A percentile compares a stretch with the other conserved stretches of the same genome.
These are phyloP conservation scores for Ascoidea tarda DNA, from an alignment of 805 yeast species.

Conservation along the genomic window DNA sequence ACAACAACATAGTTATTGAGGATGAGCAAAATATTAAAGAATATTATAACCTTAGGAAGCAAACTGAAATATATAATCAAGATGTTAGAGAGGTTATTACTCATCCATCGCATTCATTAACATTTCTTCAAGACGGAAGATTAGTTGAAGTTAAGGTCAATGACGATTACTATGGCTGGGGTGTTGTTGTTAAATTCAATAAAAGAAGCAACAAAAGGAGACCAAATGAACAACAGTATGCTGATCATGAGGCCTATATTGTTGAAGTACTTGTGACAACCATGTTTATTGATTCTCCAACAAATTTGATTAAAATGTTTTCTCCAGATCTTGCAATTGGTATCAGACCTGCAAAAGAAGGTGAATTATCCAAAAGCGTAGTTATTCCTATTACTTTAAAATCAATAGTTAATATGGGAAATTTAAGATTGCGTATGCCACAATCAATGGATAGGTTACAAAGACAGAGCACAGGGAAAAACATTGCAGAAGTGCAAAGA, in stretches of 20 bases:
- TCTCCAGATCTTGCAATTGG: constrained; percentile 78
- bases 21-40: constrained; percentile 67
- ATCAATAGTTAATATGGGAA: constrained; percentile 63
- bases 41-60: constrained; percentile 69
- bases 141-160: constrained; percentile 49
- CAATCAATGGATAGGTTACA: constrained; percentile 53
- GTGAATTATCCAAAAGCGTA: constrained; percentile 60
- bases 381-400: constrained; percentile 75
- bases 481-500: constrained; percentile 65
- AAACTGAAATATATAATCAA: constrained; percentile 51
- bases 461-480: constrained; percentile 49
- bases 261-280: constrained; percentile 73
- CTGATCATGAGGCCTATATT: constrained; percentile 83
- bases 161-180: constrained; percentile 76
- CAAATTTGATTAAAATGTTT: constrained; percentile 61
- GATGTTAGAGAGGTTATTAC: constrained; percentile 75
- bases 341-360: constrained; percentile 66
- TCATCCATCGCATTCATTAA: constrained; percentile 79
- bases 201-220: constrained; percentile 57
- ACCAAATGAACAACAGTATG: constrained; percentile 33
- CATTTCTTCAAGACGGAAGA: constrained; percentile 83
- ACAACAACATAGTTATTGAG: constrained; percentile 34
- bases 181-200: constrained; percentile 63
- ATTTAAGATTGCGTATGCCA: constrained; percentile 71
- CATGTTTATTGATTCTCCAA: constrained; percentile 75